Percentiles rank a stretch among this genome's conserved stretches.
Conservation (phyloP, 305 asterid species). For the Fraxinus platypoda region DNA sequence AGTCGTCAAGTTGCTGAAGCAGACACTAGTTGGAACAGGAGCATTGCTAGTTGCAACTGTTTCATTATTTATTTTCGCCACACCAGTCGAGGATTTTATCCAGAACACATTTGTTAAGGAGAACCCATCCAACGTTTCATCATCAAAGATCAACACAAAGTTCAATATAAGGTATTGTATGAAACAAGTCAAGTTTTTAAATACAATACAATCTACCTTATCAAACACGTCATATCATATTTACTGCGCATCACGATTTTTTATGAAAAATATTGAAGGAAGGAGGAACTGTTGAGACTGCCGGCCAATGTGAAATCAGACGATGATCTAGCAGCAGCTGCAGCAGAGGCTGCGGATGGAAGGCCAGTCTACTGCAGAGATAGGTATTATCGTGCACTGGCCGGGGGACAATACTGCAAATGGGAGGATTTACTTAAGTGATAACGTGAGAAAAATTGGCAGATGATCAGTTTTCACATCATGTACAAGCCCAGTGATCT, state of each 20-base stretch:
- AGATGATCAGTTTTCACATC: slow-evolving; percentile 21
- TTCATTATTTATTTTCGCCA: slow-evolving; percentile 62
- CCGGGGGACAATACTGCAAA: slow-evolving; percentile 75
- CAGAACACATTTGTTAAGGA: slow-evolving; percentile 40
- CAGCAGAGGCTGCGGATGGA: slow-evolving; percentile 93
- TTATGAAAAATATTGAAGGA: slow-evolving; percentile 37
- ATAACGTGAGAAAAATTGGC: neutral
- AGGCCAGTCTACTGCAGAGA: slow-evolving; percentile 78
- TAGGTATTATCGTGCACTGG: slow-evolving; percentile 65
- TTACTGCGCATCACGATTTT: neutral
- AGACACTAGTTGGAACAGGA: slow-evolving; percentile 87
- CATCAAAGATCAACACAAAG: slow-evolving; percentile 41
- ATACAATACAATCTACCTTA: neutral
- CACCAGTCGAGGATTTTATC: slow-evolving; percentile 79
- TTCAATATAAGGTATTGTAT: slow-evolving; percentile 54
- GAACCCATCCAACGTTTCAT: slow-evolving; percentile 38
- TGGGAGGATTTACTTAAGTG: slow-evolving; percentile 65
- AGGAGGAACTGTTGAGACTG: slow-evolving; percentile 73
- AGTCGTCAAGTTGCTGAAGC: slow-evolving; percentile 83
- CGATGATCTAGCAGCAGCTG: slow-evolving; percentile 83
- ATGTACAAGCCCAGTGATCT: slow-evolving; percentile 20
- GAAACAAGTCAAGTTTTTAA: slow-evolving; percentile 12
- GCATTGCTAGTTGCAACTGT: slow-evolving; percentile 73
- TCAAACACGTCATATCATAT: neutral
- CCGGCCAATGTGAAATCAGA: slow-evolving; percentile 64